Base-by-base conservation (phyloP, 345 rosid genomes). In the Clarkia xantiana region DNA sequence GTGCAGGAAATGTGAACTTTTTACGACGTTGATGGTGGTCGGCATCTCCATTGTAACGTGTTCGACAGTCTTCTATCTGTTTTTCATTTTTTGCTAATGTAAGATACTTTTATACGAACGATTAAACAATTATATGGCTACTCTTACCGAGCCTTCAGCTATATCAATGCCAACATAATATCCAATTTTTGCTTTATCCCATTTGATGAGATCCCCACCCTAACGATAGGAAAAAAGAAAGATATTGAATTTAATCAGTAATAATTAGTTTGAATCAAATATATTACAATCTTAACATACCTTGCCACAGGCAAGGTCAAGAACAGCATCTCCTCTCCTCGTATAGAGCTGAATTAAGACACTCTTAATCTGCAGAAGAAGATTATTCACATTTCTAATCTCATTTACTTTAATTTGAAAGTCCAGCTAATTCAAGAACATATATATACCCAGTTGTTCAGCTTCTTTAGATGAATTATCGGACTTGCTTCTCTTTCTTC, bases 401-500 rank as follows among this genome's bases (percentile, higher is more conserved):
- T 5, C 36, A 29, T 29, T 29, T 10, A 5, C 9, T 29, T 29
- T 29, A 29, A 29, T 7, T 29, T 29, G 36, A n/a, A 71, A 34
- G 41, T 45, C 8, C 48, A 15, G 16, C 17, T 15, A 10, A 45
- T 2, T 10, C 6, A 13, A 53, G 36, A 18, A 14, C 11, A 11
- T 20, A 52, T 25, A 53, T 68, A 10, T 49, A 91, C 98, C 98
- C 98, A 86, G 40, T 86, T 86, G 69, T 91, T 91, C 42, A 91
- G 89, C 65, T 86, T 91, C 67, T 91, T 91, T 61, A 86, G 68
- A 70, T 91, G 98, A 57, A 86, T 91, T 56, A 86, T 86, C 19
- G 96, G 98, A 75, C 93, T 91, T 12, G 96, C 93, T 81, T 91
- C 98, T 65, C 96, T 72, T 69, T 91, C 93, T 73, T 86, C 98